Base-by-base conservation (phyloP, 2,329 filamentous ascomycete genomes). In the Epichloe sibirici region DNA sequence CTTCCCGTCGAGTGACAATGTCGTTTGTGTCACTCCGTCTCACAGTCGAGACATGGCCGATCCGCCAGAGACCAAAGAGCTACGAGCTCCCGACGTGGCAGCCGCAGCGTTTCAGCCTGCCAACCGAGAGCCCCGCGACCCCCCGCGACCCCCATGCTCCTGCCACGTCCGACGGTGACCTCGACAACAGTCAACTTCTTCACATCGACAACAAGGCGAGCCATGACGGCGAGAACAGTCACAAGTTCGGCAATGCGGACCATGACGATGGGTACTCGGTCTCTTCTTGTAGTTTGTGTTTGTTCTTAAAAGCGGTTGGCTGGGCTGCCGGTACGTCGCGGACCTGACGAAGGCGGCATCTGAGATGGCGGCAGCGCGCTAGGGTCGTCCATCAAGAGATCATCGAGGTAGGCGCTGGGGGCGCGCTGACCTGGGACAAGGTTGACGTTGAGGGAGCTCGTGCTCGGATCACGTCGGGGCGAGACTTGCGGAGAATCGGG, bases 401-500 rank as follows among this genome's bases (percentile, higher is more conserved):
- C 90, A 55, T 97, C 90, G 40, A 97, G 74, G 65, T 90, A 95
- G 17, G 89, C 88, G 66, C 88, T 95, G 0, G 91, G 91, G 15
- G 90, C 86, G 53, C 90, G 77, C 53, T 82, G 82, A 51, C 81
- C 84, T 13, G 81, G 75, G 15, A 61, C 61, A 4, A 56, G 55
- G 52, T 79, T 75, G 56, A 85, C 74, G 59, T 82, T 85, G 56
- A 90, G 64, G 4, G 82, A 84, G 64, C 83, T 90, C 44, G 77
- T 73, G 65, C 81, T 85, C 49, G 76, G 63, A 55, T 81, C 72
- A 62, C 67, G 75, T 57, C 63, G 74, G 55, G 63, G 74, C 37
- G 68, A 67, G 37, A 79, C 70, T 39, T 71, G 71, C 4, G 85
- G 85, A n/a, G 83, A 86, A 5, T 80, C 80, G 3, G 84, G 82